Evolutionary conservation across 2,329 filamentous ascomycete genomes (phyloP).

Genomic region (Penicillium sp.): DNA sequence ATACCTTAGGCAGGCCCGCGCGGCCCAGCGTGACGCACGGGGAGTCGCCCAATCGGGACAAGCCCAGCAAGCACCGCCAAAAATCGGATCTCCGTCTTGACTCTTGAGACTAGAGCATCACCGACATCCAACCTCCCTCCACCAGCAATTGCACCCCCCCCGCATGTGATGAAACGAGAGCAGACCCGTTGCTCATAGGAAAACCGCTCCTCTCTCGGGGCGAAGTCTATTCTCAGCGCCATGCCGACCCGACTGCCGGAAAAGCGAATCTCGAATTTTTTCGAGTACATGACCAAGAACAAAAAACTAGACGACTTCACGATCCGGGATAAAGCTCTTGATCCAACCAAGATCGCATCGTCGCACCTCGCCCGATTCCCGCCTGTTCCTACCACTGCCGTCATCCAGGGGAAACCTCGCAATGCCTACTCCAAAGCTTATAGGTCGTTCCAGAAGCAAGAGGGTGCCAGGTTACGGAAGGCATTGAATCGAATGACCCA

Average conservation of each 20-base stretch:
- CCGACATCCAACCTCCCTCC: neutral
- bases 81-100: neutral
- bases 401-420: constrained; percentile 41
- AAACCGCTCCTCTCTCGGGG: neutral
- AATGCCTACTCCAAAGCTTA: constrained; percentile 41
- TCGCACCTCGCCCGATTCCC: constrained; percentile 35
- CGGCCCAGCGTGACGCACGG: constrained; percentile 6
- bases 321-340: constrained; percentile 20
- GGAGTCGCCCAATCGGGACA: constrained; percentile 3
- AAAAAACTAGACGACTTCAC: constrained; percentile 2
- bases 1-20: neutral
- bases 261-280: constrained; percentile 10
- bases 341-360: constrained; percentile 37
- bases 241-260: constrained; percentile 5
- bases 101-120: neutral
- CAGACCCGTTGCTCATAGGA: neutral
- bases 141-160: neutral
- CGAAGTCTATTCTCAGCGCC: neutral
- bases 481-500: constrained; percentile 46
- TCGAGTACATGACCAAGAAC: constrained; percentile 3
- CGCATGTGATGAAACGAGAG: neutral
- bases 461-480: constrained; percentile 40
- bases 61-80: neutral
- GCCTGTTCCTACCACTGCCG: constrained; percentile 28
- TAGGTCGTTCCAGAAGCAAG: constrained; percentile 33